Evolutionary conservation across 208 protist species (phyloP).

Genomic region (Naegleria gruberi): DNA sequence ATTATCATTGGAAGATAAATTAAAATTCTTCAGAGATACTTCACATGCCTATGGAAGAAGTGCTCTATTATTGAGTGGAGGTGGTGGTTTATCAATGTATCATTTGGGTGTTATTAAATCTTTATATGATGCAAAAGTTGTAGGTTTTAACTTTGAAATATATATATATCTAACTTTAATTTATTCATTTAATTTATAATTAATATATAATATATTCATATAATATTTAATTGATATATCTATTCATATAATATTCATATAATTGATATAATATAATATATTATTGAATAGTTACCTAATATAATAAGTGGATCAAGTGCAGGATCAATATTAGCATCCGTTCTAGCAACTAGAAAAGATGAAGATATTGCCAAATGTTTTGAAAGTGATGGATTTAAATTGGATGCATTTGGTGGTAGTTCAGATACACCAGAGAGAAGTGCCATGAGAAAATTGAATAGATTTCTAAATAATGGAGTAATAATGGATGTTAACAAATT

Average conservation of each 20-base stretch:
- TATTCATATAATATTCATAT: constrained; percentile 1
- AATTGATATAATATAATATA: too few relatives aligned
- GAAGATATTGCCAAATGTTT: constrained; percentile 44
- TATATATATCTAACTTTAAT: too few relatives aligned
- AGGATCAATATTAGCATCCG: constrained; percentile 59
- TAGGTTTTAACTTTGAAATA: too few relatives aligned
- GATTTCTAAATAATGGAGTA: constrained; percentile 56
- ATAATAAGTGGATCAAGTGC: constrained; percentile 61
- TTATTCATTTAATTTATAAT: too few relatives aligned
- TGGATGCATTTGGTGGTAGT: constrained; percentile 36
- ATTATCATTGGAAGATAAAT: constrained; percentile 37
- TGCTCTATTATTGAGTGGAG: constrained; percentile 64
- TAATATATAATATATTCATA: too few relatives aligned
- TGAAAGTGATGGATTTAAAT: constrained; percentile 54
- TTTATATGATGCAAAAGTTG: constrained; percentile 15
- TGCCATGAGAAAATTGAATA: constrained; percentile 43
- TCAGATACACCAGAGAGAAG: neutral
- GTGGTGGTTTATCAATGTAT: constrained; percentile 61
- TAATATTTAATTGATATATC: too few relatives aligned
- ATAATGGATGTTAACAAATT: constrained; percentile 64
- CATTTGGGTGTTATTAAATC: constrained; percentile 44
- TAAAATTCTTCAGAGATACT: constrained; percentile 48
- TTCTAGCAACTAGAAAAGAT: constrained; percentile 52
- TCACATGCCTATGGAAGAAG: constrained; percentile 56
- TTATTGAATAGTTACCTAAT: constrained; percentile 53